These are phyloP conservation scores for Calonectria multiphialidica DNA, from an alignment of 2,329 filamentous ascomycete species.

Conservation along the genomic window DNA sequence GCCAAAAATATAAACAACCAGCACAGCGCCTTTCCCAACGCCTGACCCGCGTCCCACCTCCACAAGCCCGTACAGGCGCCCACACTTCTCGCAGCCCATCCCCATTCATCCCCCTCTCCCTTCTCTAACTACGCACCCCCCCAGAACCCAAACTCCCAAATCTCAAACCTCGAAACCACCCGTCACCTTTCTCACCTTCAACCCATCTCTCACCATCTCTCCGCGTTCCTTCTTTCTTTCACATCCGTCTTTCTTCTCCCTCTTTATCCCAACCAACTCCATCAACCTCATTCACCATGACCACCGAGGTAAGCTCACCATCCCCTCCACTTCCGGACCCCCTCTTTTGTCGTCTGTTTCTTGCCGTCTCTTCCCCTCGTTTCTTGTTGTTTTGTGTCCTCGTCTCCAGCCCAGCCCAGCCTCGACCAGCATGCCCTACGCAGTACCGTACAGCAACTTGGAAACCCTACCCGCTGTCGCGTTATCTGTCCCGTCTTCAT, in stretches of 20 bases:
- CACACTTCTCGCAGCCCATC: constrained; percentile 32
- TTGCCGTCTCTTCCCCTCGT: constrained; percentile 14
- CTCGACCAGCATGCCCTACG: not conserved
- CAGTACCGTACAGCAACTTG: constrained; percentile 44
- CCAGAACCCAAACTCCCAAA: constrained; percentile 41
- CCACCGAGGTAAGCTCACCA: constrained; percentile 48
- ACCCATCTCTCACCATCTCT: constrained; percentile 32
- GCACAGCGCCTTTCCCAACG: constrained; percentile 32
- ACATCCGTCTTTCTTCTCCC: constrained; percentile 29
- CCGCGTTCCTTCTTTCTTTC: constrained; percentile 36
- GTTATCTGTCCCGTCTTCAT: constrained; percentile 3
- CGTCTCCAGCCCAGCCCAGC: constrained; percentile 35
- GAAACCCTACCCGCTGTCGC: constrained; percentile 14
- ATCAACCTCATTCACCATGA: constrained; percentile 44
- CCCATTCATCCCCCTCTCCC: constrained; percentile 34
- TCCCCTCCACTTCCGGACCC: constrained; percentile 17
- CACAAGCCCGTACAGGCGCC: constrained; percentile 28
- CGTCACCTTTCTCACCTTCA: constrained; percentile 34
- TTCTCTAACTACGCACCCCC: constrained; percentile 40
- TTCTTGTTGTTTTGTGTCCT: constrained; percentile 28
- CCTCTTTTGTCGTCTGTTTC: constrained; percentile 19
- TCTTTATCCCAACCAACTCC: constrained; percentile 33
- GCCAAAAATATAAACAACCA: constrained; percentile 20
- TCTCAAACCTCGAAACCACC: constrained; percentile 44
- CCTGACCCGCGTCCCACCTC: constrained; percentile 44